Base-by-base conservation (phyloP, 306 rosid species). In the Glycine latifolia region DNA sequence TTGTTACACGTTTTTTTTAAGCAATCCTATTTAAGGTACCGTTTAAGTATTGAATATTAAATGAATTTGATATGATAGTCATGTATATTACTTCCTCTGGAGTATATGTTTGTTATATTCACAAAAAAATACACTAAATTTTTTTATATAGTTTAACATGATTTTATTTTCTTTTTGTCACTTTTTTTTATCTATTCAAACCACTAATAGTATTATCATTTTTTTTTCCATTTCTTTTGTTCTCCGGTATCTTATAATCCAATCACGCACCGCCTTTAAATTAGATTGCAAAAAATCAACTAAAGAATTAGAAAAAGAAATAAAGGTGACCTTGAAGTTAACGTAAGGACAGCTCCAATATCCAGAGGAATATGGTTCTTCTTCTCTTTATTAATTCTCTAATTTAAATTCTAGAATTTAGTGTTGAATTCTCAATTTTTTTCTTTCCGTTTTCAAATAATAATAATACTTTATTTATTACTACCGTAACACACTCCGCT, bases 401-500 rank as follows among this genome's bases (percentile, higher is more conserved):
- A 58, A 62, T 62, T 62, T 11, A 62, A 31, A 62, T 0, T 9
- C 8, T 33, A 26, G n/a, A 26, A 26, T n/a, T n/a, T n/a, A n/a
- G n/a, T n/a, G n/a, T n/a, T n/a, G n/a, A n/a, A n/a, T n/a, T n/a
- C n/a, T n/a, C n/a, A n/a, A n/a, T n/a, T 12, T 2, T 37, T 14
- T 0, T 17, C 6, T 4, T 7, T 0, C 16, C 3, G 0, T 11
- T 47, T 67, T 67, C 10, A 3, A 12, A 66, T 11, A 26, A 26
- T 26, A 26, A 26, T 26, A 26, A 26, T 66, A 5, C 11, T 39
- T 26, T 39, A 39, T 3, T 53, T 17, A 14, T 61, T 61, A 13
- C 10, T 37, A 63, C 69, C 72, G 44, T 63, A 66, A 78, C 50
- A 47, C 50, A 8, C 20, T 60, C 83, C 83, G 71, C 49, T 33